A percentile compares a stretch with the other conserved stretches of the same genome.
phyloP scores from a whole-genome alignment of 768 basidiomycete genomes.

The Phanerochaete sordida region DNA sequence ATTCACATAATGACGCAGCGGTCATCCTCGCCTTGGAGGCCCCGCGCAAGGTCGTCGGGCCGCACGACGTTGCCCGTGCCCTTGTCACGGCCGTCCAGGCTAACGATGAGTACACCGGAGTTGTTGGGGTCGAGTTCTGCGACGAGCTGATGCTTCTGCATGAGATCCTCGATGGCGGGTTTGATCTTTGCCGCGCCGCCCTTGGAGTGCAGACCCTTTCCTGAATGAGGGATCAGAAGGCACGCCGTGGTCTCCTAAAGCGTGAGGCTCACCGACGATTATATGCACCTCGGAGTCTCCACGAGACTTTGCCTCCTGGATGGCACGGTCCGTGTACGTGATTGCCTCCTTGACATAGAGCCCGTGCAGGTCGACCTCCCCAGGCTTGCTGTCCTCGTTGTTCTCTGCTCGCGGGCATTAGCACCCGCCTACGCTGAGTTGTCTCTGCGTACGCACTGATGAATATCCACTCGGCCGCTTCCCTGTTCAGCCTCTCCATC shows the following conservation, averaged over 20 bases:
- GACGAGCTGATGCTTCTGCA: slow-evolving; percentile 75
- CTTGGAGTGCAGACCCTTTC: slow-evolving; percentile 84
- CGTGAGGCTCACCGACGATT: slow-evolving; percentile 69
- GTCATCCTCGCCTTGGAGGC: slow-evolving; percentile 46
- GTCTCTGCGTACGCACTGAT: slow-evolving; percentile 41
- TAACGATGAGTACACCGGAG: slow-evolving; percentile 79
- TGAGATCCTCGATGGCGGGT: slow-evolving; percentile 86
- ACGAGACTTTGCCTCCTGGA: slow-evolving; percentile 59
- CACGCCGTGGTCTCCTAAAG: not conserved
- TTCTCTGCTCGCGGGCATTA: slow-evolving; percentile 49
- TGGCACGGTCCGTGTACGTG: slow-evolving; percentile 62
- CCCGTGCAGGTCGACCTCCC: slow-evolving; percentile 87
- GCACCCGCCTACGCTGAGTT: not conserved
- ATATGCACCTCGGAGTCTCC: slow-evolving; percentile 67
- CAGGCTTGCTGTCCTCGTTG: slow-evolving; percentile 69
- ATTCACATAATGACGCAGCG: slow-evolving; percentile 72
- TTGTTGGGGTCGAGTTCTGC: slow-evolving; percentile 80
- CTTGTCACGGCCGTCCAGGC: slow-evolving; percentile 44
- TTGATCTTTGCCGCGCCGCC: slow-evolving; percentile 81
- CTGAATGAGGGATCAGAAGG: slow-evolving; percentile 31
- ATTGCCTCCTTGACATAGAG: slow-evolving; percentile 94
- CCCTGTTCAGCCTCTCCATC: slow-evolving; percentile 75
- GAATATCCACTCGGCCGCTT: slow-evolving; percentile 90
- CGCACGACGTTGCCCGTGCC: slow-evolving; percentile 40
- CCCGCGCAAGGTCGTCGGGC: slow-evolving; percentile 55